phyloP scores from a whole-genome alignment of 768 basidiomycete species.

The Agaricus blazei region DNA sequence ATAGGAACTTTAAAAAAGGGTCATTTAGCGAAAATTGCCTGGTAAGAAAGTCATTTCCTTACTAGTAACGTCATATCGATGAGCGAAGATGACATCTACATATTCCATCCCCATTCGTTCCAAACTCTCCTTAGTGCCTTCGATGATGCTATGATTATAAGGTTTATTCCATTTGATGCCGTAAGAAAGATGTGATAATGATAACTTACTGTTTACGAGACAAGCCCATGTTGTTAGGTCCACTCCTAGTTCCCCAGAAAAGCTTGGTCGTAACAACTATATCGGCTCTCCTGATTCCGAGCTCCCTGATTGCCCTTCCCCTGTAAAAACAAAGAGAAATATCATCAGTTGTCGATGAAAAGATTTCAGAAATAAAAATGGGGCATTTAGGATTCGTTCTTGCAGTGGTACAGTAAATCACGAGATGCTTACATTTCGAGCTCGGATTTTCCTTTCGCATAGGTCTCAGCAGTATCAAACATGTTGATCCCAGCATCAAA shows the following conservation, averaged over 20 bases:
- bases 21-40: not conserved
- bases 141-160: conserved; percentile 52
- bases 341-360: not conserved
- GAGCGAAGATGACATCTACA: conserved; percentile 69
- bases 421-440: conserved; percentile 52
- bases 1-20: conserved; percentile 38
- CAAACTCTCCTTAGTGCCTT: conserved; percentile 64
- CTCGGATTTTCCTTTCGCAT: conserved; percentile 65
- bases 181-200: not conserved
- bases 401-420: too few relatives aligned
- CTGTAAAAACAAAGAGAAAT: conserved; percentile 16
- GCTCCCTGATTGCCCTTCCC: conserved; percentile 73
- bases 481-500: conserved; percentile 76
- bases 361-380: too few relatives aligned
- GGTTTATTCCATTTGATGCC: not conserved
- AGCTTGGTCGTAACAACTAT: conserved; percentile 78
- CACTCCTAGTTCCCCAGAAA: conserved; percentile 64
- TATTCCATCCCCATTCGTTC: conserved; percentile 71
- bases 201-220: conserved; percentile 53
- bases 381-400: too few relatives aligned
- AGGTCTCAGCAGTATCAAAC: conserved; percentile 68
- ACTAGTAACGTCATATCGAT: conserved; percentile 58
- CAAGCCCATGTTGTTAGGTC: conserved; percentile 53
- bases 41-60: conserved; percentile 6
- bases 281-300: conserved; percentile 60